These are phyloP conservation scores for Tolypocladium nubicola DNA, from an alignment of 2,329 filamentous ascomycete species.

Conservation along the genomic window DNA sequence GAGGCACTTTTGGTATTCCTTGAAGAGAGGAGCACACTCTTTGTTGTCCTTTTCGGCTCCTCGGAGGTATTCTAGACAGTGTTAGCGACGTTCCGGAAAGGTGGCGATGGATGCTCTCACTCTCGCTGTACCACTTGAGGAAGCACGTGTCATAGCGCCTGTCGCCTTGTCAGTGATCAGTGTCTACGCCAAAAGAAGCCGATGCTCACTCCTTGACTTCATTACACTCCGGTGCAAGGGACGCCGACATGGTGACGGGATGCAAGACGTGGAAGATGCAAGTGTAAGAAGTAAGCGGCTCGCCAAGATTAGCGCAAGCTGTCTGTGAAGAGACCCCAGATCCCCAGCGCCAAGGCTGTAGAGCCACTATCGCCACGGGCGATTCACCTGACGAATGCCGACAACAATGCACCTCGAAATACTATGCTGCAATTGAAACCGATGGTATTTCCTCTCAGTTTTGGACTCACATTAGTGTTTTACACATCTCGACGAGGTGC, in stretches of 20 bases:
- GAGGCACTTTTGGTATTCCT: constrained; percentile 79
- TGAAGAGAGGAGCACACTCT: constrained; percentile 79
- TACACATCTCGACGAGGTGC: background rate
- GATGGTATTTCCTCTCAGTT: background rate
- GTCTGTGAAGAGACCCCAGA: background rate
- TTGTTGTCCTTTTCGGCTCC: constrained; percentile 71
- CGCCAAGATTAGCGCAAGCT: background rate
- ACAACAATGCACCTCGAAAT: background rate
- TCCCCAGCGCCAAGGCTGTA: background rate
- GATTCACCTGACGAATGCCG: background rate
- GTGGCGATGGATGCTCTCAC: constrained; percentile 39
- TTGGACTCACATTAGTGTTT: background rate
- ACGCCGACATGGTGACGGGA: constrained; percentile 60
- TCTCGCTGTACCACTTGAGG: constrained; percentile 98
- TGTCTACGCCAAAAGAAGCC: background rate
- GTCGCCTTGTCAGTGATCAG: background rate
- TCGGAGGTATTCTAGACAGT: constrained; percentile 67
- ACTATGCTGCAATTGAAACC: background rate
- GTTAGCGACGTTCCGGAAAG: background rate
- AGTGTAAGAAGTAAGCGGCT: background rate
- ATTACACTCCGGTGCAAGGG: constrained; percentile 88
- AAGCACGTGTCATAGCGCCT: constrained; percentile 97
- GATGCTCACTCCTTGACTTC: constrained; percentile 78
- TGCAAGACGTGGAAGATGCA: background rate
- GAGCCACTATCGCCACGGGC: background rate